A percentile compares a stretch with the other conserved stretches of the same genome.
Evolutionary conservation across 2,329 filamentous ascomycete genomes (phyloP).

Genomic region (Beauveria sp.): DNA sequence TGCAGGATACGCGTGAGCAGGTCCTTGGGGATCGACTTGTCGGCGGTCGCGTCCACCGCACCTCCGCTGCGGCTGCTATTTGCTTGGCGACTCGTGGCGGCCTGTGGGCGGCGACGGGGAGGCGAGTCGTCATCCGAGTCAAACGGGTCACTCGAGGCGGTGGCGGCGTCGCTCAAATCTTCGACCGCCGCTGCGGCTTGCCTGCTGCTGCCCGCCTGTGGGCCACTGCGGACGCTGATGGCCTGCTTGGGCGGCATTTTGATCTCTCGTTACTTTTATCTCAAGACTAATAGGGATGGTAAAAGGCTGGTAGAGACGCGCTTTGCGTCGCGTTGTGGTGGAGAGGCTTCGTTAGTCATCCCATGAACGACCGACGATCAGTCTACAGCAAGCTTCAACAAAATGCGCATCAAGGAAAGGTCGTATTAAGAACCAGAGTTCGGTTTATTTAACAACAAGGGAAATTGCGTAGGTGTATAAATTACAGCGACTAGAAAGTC

Average conservation of each 20-base stretch:
- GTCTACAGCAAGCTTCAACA: not conserved
- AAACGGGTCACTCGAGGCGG: slow-evolving; percentile 27
- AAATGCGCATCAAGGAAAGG: not conserved
- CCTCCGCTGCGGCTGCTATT: slow-evolving; percentile 3
- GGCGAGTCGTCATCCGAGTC: slow-evolving; percentile 21
- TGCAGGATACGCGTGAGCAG: slow-evolving; percentile 71
- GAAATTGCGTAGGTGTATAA: slow-evolving; percentile 54
- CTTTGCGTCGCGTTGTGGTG: not conserved
- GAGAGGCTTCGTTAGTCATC: slow-evolving; percentile 9
- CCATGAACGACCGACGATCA: not conserved
- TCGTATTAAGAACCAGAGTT: slow-evolving; percentile 22
- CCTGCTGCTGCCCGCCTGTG: slow-evolving; percentile 22
- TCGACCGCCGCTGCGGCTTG: slow-evolving; percentile 16
- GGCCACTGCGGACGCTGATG: slow-evolving; percentile 29
- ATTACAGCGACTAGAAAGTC: slow-evolving; percentile 53
- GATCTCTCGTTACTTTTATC: not conserved
- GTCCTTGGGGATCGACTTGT: slow-evolving; percentile 57
- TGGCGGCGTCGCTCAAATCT: slow-evolving; percentile 14
- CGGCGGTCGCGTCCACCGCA: slow-evolving; percentile 28
- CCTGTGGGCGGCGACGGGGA: slow-evolving; percentile 16
- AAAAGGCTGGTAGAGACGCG: not conserved
- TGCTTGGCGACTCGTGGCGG: not conserved
- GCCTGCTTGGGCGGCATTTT: slow-evolving; percentile 38
- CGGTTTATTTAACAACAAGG: slow-evolving; percentile 26
- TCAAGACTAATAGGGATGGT: not conserved